Base-by-base conservation (phyloP, 2,329 filamentous ascomycete species). In the Pleomassaria siparia region DNA sequence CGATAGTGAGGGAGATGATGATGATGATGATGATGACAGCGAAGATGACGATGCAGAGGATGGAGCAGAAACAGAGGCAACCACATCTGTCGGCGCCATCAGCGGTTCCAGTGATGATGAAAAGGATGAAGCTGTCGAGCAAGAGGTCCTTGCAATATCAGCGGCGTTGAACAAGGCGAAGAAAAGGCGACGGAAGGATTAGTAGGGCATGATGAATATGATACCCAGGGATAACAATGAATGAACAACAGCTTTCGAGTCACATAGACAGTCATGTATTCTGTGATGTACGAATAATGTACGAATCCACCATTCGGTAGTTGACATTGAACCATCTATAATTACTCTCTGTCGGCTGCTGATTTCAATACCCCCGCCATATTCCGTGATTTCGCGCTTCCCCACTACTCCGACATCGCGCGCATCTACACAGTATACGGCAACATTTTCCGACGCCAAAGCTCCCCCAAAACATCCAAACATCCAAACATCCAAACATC, bases 131-230 rank as follows among this genome's bases (percentile, higher is more conserved):
- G 60, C 51, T 2, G 60, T 70, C 1, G 63, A 69, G 33, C 56
- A 61, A 32, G 66, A 71, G 25, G 53, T 71, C 22, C 59, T 60
- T 22, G 62, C 62, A 24, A 70, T 71, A 62, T 69, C 67, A 13
- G 56, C 60, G 20, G 67, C 62, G 4, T 41, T 70, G 12, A 51
- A 58, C 1, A 66, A 62, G 33, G 67, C 66, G 30, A 68, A 67
- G 46, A 69, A 67, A 44, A 29, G 46, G 42, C 20, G 44, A 41
- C n/a, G 21, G 43, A 44, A 13, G 21, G 25, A 26, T n/a, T 40
- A 35, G 25, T 40, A 35, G 25, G 21, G 33, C 30, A 35, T 26
- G 8, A 33, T 22, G 16, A 36, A 21, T 36, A 51, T 48, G 49
- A 51, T 51, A 51, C 49, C 49, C 45, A 40, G 29, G n/a, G 26